A percentile compares a stretch with the other conserved stretches of the same genome.
phyloP scores from a whole-genome alignment of 2,329 filamentous ascomycete genomes.

The Paecilomyces dactylethromorphus region DNA sequence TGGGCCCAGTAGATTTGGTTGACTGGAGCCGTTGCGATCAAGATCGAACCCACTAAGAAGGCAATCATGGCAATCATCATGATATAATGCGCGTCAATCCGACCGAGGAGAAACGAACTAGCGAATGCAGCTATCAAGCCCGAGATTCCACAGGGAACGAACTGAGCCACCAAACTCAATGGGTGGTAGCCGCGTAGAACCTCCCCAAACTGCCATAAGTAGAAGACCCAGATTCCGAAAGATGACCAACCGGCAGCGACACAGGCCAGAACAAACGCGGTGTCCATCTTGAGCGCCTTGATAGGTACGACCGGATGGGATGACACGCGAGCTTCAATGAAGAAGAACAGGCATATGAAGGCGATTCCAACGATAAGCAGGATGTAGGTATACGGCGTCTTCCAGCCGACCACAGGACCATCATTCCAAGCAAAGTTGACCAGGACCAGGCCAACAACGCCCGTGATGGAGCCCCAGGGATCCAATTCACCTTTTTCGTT shows the following conservation, averaged over 20 bases:
- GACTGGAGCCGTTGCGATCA: conserved; percentile 30
- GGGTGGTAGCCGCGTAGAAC: conserved; percentile 16
- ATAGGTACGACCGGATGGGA: conserved; percentile 2
- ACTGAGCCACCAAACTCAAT: conserved; percentile 23
- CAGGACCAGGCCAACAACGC: conserved; percentile 43
- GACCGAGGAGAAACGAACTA: conserved; percentile 17
- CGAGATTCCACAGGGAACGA: conserved; percentile 19
- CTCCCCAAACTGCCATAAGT: conserved; percentile 28
- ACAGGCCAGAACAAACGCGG: conserved; percentile 32
- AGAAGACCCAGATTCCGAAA: conserved; percentile 38
- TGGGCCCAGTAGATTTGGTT: conserved; percentile 36
- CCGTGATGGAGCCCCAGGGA: conserved; percentile 36
- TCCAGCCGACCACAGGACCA: conserved; percentile 41
- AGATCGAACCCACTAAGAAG: conserved; percentile 23
- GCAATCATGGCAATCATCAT: conserved; percentile 24
- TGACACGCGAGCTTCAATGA: not conserved
- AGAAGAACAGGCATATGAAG: conserved; percentile 18
- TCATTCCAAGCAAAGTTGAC: conserved; percentile 52
- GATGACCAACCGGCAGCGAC: conserved; percentile 34
- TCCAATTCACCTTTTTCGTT: conserved; percentile 27
- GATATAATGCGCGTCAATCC: conserved; percentile 13
- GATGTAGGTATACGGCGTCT: conserved; percentile 36
- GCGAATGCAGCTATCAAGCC: conserved; percentile 25
- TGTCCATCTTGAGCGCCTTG: conserved; percentile 9
- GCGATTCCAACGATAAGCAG: conserved; percentile 41